A percentile compares a stretch with the other conserved stretches of the same genome.
phyloP scores from a whole-genome alignment of 345 rosid genomes.

The Dipteronia sinensis region DNA sequence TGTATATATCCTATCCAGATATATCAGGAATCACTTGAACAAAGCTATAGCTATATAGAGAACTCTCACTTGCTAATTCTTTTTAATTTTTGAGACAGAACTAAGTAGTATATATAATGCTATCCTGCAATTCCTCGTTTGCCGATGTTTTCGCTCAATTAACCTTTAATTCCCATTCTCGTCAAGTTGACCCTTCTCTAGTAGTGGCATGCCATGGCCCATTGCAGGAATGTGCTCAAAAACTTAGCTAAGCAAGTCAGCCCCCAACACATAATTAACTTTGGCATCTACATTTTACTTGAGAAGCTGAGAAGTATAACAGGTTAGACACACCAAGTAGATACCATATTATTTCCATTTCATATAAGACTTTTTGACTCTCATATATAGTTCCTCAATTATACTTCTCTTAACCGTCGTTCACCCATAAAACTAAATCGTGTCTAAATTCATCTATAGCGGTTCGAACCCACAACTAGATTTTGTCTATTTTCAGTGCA shows the following conservation, averaged over 20 bases:
- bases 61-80: no score
- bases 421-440: no score
- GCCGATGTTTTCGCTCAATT: constrained; percentile 10
- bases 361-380: no score
- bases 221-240: not conserved
- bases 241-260: not conserved
- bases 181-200: constrained; percentile 20
- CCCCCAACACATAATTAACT: not conserved
- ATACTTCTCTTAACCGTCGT: no score
- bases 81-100: constrained; percentile 12
- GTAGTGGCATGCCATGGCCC: constrained; percentile 27
- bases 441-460: no score
- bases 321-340: no score
- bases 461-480: no score
- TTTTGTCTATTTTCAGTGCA: no score
- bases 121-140: constrained; percentile 18
- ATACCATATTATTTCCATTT: no score
- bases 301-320: no score
- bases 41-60: not conserved
- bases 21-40: not conserved
- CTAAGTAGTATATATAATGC: constrained; percentile 26
- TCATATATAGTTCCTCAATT: no score
- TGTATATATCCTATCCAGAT: constrained; percentile 6
- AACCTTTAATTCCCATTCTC: not conserved
- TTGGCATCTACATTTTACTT: no score